Conservation (phyloP, 75 land plant species). For the Cupressus sempervirens region DNA sequence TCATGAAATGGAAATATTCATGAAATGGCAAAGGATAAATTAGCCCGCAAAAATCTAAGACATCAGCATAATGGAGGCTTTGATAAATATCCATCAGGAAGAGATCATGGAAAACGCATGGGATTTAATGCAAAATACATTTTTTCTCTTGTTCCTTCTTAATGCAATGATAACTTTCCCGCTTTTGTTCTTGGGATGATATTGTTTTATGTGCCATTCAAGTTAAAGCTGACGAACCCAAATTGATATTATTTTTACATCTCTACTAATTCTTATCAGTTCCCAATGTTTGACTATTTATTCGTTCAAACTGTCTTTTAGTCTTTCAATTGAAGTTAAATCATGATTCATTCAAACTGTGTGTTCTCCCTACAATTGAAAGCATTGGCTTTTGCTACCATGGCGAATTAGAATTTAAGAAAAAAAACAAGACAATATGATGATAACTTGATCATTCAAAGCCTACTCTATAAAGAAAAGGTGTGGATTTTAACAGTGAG, state of each 20-base stretch:
- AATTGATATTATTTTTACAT: not conserved
- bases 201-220: not conserved
- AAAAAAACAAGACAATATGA: not conserved
- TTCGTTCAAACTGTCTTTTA: not conserved
- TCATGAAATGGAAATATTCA: no score
- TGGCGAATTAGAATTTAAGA: not conserved
- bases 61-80: no score
- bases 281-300: slow-evolving; percentile 2
- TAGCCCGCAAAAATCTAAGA: no score
- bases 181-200: not conserved
- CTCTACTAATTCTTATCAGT: not conserved
- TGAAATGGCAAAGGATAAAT: no score
- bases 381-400: not conserved
- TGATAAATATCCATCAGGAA: no score
- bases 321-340: not conserved
- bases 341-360: not conserved
- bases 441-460: not conserved
- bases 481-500: not conserved
- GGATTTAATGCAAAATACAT: no score
- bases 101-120: no score
- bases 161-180: no score
- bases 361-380: not conserved
- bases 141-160: no score
- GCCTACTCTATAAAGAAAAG: not conserved
- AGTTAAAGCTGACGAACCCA: not conserved